Evolutionary conservation across 331 rosid species (phyloP).

Genomic region (Pyrus hybrid): DNA sequence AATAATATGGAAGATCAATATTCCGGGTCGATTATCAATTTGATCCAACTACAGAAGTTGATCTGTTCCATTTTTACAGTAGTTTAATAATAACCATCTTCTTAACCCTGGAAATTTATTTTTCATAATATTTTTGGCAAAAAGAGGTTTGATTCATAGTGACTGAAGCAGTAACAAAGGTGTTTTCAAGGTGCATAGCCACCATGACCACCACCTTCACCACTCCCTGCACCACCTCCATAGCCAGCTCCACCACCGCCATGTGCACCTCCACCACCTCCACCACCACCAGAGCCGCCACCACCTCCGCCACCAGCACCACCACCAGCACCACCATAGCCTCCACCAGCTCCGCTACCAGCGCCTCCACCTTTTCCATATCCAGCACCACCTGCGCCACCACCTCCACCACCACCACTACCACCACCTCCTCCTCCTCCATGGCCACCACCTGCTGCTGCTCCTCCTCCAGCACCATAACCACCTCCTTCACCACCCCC

Average conservation of each 20-base stretch:
- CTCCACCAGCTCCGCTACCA: constrained; percentile 11
- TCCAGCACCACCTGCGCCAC: not conserved
- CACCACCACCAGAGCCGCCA: constrained; percentile 21
- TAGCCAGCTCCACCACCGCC: not conserved
- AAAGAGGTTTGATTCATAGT: not conserved
- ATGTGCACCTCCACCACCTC: constrained; percentile 15
- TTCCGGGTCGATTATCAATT: no score
- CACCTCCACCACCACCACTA: not conserved
- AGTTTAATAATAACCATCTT: not conserved
- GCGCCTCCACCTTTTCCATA: constrained; percentile 7
- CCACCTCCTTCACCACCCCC: constrained; percentile 16
- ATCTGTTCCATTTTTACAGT: not conserved
- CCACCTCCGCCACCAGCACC: constrained; percentile 1
- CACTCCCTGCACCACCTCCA: not conserved
- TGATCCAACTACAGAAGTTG: not conserved
- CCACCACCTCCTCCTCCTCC: constrained; percentile 6
- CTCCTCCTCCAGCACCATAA: constrained; percentile 4
- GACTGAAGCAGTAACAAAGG: not conserved
- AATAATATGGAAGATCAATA: no score
- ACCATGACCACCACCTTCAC: constrained; percentile 9
- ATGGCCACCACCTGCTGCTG: not conserved
- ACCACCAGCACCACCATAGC: not conserved
- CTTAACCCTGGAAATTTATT: not conserved
- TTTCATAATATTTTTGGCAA: not conserved
- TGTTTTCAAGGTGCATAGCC: constrained; percentile 4